These are phyloP conservation scores for Sugiyamaella smithiae DNA, from an alignment of 805 yeast genomes.

Conservation along the genomic window DNA sequence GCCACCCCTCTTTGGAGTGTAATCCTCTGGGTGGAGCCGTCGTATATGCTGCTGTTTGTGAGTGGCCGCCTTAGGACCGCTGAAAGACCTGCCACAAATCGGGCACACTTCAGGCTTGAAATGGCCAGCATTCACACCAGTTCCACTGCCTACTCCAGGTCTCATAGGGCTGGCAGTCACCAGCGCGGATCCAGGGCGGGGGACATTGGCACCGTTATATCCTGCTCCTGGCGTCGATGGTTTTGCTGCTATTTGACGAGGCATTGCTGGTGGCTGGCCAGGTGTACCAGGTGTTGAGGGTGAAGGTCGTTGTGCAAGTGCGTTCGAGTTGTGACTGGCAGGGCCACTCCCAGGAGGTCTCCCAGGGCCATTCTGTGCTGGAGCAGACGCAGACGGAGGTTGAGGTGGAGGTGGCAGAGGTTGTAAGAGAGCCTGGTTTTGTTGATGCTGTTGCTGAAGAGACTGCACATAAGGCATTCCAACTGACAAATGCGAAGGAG, in stretches of 20 bases:
- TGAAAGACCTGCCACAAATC: constrained; percentile 43
- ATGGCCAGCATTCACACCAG: constrained; percentile 14
- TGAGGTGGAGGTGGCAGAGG: neutral
- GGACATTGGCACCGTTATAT: neutral
- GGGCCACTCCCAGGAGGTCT: neutral
- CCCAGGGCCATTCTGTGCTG: neutral
- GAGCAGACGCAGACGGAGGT: neutral
- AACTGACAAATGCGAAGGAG: constrained; percentile 12
- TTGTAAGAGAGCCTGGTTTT: constrained; percentile 4
- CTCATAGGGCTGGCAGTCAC: neutral
- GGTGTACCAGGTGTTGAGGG: neutral
- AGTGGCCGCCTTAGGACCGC: constrained; percentile 47
- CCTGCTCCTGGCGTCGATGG: neutral
- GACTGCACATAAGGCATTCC: constrained; percentile 4
- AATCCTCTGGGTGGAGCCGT: constrained; percentile 44
- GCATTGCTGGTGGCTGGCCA: neutral
- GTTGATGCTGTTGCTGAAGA: constrained; percentile 6
- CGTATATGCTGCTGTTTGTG: constrained; percentile 50
- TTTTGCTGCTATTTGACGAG: neutral
- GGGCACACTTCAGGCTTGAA: constrained; percentile 41
- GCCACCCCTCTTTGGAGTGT: constrained; percentile 47
- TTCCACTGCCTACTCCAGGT: constrained; percentile 8
- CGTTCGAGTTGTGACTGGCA: neutral
- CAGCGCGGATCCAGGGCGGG: neutral
- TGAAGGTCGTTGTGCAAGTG: neutral